Evolutionary conservation across 2,329 filamentous ascomycete genomes (phyloP), one percentile per base, ranked within the genome.

Genomic region (Penicillium aurantiogriseum): DNA sequence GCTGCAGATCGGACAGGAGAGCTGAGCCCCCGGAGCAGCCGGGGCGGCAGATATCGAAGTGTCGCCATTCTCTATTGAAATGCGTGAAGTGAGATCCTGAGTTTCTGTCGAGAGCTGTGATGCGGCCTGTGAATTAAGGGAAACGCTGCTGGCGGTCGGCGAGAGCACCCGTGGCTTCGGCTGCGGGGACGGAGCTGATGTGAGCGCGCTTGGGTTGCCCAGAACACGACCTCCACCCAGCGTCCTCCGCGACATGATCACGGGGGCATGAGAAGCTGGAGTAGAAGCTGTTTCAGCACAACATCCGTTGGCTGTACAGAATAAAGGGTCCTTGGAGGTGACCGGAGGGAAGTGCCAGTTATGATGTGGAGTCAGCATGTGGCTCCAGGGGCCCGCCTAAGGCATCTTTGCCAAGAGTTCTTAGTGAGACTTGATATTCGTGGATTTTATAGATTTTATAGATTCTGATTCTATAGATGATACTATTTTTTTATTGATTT

Each of bases 1-100:
- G 67, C 88, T 92, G 76, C 94, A 99, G 71, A 99, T 99, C n/a
- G 94, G 94, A 74, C 94, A 99, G 54, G 93, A 86, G 58, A 99
- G 85, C 74, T 84, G 84, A 63, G 85, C 85, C 64, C 83, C 85
- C 54, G 85, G 78, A 51, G 85, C 82, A 48, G 78, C 81, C 62
- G 82, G 81, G 48, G 73, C 74, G 19, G 75, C 74, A 48, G 77
- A 76, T 53, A 77, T 75, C 45, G 79, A 79, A 67, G 80, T 76
- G 40, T 80, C 80, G 60, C 81, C 80, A 77, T 84, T 82, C 42
- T 84, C 84, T 50, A 94, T 77, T 54, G 89, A 92, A 67, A 97
- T 88, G 69, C 90, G 89, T 54, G 91, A 90, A 38, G 85, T 85
- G 52, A 97, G 83, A 70, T 96, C 92, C 71, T 93, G 91, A 13